Percentiles rank a stretch among this genome's conserved stretches.
Conservation (phyloP, 495 filamentous ascomycete genomes). For the Neurospora sp. region DNA sequence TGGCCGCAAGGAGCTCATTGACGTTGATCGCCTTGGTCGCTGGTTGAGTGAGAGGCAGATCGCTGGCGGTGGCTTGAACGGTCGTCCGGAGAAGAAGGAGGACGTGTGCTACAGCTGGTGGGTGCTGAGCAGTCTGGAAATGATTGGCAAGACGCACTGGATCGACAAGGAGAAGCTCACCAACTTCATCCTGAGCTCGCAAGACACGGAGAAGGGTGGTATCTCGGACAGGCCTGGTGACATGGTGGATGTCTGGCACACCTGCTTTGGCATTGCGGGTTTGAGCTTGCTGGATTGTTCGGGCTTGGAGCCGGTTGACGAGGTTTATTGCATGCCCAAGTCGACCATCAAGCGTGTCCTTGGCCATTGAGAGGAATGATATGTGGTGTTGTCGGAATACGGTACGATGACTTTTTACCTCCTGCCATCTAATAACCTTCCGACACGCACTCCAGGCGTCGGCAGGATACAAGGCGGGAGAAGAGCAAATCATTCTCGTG, state of each 20-base stretch:
- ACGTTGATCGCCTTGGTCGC: slow-evolving; percentile 66
- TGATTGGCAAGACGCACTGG: slow-evolving; percentile 85
- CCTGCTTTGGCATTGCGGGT: slow-evolving; percentile 78
- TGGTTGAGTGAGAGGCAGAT: slow-evolving; percentile 94
- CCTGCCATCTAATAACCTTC: slow-evolving; percentile 70
- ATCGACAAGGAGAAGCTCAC: slow-evolving; percentile 72
- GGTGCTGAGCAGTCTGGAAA: slow-evolving; percentile 80
- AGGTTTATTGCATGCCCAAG: slow-evolving; percentile 80
- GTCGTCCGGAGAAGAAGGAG: slow-evolving; percentile 87
- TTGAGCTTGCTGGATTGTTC: slow-evolving; percentile 71
- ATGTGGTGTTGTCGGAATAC: not conserved
- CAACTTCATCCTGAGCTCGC: slow-evolving; percentile 72
- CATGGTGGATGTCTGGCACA: slow-evolving; percentile 97
- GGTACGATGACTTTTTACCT: slow-evolving; percentile 21
- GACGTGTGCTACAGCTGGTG: slow-evolving; percentile 99
- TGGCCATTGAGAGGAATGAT: slow-evolving; percentile 16
- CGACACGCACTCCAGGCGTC: slow-evolving; percentile 34
- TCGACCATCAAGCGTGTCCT: slow-evolving; percentile 47
- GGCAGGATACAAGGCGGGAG: slow-evolving; percentile 67
- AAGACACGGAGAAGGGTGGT: slow-evolving; percentile 78
- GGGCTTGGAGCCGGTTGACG: slow-evolving; percentile 71
- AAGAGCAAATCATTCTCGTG: slow-evolving; percentile 33
- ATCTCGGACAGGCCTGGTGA: slow-evolving; percentile 85
- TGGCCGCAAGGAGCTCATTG: slow-evolving; percentile 69
- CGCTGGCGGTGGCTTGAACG: slow-evolving; percentile 80